A percentile compares a stretch with the other conserved stretches of the same genome.
These are phyloP conservation scores for Ceratobasidium papillatum DNA, from an alignment of 1,284 basidiomycete genomes.

Conservation along the genomic window DNA sequence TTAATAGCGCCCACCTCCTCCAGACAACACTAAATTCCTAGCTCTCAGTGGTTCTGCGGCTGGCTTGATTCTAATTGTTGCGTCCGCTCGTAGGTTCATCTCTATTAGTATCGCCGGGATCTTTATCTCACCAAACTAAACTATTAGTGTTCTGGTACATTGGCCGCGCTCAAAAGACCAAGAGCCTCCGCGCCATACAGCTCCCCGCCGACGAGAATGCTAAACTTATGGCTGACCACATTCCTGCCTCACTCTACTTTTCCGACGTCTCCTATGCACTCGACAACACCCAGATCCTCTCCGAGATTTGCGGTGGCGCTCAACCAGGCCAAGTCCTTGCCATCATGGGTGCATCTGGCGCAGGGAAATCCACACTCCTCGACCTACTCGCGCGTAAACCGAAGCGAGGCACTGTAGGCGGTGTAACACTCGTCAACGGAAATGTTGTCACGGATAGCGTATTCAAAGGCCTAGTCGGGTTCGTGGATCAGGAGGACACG, in stretches of 20 bases:
- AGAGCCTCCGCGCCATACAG: slow-evolving; percentile 77
- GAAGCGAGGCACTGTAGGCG: slow-evolving; percentile 82
- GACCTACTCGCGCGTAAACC: slow-evolving; percentile 92
- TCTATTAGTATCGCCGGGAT: neutral
- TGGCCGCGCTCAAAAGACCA: slow-evolving; percentile 69
- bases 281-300: slow-evolving; percentile 73
- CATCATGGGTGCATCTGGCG: slow-evolving; percentile 96
- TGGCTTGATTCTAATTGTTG: slow-evolving; percentile 62
- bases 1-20: slow-evolving; percentile 72
- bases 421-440: slow-evolving; percentile 87
- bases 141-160: slow-evolving; percentile 85
- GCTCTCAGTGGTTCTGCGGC: slow-evolving; percentile 85
- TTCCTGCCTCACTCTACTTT: slow-evolving; percentile 92
- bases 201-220: slow-evolving; percentile 83
- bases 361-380: slow-evolving; percentile 95
- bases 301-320: slow-evolving; percentile 81
- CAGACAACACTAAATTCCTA: slow-evolving; percentile 82
- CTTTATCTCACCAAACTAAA: neutral
- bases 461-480: slow-evolving; percentile 89
- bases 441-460: slow-evolving; percentile 75
- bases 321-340: slow-evolving; percentile 91
- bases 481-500: slow-evolving; percentile 98
- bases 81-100: slow-evolving; percentile 60
- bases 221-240: slow-evolving; percentile 90
- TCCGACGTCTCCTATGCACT: slow-evolving; percentile 83